These are phyloP conservation scores for Alternaria arbusti DNA, from an alignment of 2,329 filamentous ascomycete genomes.

Conservation along the genomic window DNA sequence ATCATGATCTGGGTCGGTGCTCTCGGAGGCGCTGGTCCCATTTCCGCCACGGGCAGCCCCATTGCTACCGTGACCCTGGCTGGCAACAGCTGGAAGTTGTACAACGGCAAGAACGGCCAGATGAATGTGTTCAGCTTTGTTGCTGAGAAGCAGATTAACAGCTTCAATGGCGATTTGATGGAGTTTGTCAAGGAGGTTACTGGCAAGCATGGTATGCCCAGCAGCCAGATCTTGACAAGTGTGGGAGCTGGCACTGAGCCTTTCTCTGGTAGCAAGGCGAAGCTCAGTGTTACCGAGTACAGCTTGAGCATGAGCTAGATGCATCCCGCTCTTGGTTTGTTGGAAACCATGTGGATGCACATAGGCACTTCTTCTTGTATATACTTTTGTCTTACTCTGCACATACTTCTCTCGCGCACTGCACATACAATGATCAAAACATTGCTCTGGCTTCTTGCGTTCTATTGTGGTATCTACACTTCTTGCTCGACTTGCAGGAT, in stretches of 20 bases:
- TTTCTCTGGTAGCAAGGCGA: constrained; percentile 58
- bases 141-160: constrained; percentile 54
- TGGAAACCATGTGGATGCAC: neutral
- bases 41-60: constrained; percentile 62
- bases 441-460: neutral
- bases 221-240: constrained; percentile 60
- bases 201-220: constrained; percentile 54
- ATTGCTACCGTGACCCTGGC: constrained; percentile 62
- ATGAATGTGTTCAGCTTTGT: constrained; percentile 69
- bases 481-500: neutral
- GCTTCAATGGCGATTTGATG: constrained; percentile 64
- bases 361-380: neutral
- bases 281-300: constrained; percentile 53
- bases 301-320: constrained; percentile 37
- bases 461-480: neutral
- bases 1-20: constrained; percentile 71
- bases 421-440: neutral
- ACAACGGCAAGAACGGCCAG: constrained; percentile 64
- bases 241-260: constrained; percentile 64
- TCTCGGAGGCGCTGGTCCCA: constrained; percentile 64
- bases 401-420: neutral
- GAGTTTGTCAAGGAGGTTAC: constrained; percentile 65
- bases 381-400: neutral
- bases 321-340: neutral
- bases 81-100: constrained; percentile 64